These are phyloP conservation scores for Hypericum androsaemum DNA, from an alignment of 345 rosid genomes.

Conservation along the genomic window DNA sequence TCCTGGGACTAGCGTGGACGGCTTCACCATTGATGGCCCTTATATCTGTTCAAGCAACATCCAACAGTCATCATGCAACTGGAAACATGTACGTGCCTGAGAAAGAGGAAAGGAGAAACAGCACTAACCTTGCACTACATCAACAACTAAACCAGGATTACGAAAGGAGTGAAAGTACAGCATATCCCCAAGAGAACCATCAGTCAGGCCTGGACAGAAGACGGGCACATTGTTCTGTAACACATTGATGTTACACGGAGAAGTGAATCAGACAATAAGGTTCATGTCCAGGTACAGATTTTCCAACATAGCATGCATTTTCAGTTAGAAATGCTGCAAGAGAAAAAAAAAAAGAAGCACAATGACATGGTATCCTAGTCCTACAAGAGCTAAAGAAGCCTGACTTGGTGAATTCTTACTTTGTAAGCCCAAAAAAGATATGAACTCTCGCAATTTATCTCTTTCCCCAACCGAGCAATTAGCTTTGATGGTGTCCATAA, in stretches of 20 bases:
- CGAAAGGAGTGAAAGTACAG: slow-evolving; percentile 75
- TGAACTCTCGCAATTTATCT: slow-evolving; percentile 71
- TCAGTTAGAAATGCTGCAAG: no score
- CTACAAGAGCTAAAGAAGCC: background rate
- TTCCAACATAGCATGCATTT: no score
- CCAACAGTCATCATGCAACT: background rate
- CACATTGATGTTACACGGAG: background rate
- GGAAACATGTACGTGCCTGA: background rate
- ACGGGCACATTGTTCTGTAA: slow-evolving; percentile 84
- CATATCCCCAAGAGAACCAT: slow-evolving; percentile 97
- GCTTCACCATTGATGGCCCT: slow-evolving; percentile 76
- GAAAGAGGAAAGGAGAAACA: background rate
- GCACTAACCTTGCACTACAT: slow-evolving; percentile 58
- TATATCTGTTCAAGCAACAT: slow-evolving; percentile 40
- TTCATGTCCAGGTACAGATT: no score
- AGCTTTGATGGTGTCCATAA: slow-evolving; percentile 88
- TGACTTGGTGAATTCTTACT: slow-evolving; percentile 30
- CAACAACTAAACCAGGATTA: slow-evolving; percentile 49
- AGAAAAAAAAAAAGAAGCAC: background rate
- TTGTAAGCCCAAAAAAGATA: slow-evolving; percentile 94
- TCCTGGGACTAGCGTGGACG: slow-evolving; percentile 69
- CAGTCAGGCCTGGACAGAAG: slow-evolving; percentile 86
- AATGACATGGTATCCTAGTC: background rate
- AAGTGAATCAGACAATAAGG: no score
- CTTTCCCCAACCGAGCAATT: slow-evolving; percentile 75